Conservation (phyloP, 495 filamentous ascomycete species). For the Viridothelium virens region DNA sequence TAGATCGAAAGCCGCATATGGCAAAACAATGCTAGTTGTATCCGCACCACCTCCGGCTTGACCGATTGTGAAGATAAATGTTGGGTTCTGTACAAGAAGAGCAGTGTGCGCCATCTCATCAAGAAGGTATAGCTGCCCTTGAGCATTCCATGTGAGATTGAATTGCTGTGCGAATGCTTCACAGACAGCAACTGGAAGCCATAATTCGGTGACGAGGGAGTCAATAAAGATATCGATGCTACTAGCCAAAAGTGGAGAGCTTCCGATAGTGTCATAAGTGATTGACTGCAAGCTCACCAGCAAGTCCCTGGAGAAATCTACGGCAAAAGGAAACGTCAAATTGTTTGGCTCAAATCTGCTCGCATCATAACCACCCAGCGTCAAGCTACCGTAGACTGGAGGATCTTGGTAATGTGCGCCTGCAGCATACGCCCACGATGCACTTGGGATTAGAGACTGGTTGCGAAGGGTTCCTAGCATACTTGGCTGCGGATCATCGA, state of each 20-base stretch:
- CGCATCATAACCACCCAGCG: slow-evolving; percentile 23
- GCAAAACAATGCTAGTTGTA: slow-evolving; percentile 24
- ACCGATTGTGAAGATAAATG: slow-evolving; percentile 20
- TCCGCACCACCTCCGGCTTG: slow-evolving; percentile 25
- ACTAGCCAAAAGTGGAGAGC: slow-evolving; percentile 16
- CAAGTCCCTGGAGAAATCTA: slow-evolving; percentile 17
- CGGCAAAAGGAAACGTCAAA: slow-evolving; percentile 15
- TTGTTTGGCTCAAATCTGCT: slow-evolving; percentile 10
- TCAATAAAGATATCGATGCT: slow-evolving; percentile 20
- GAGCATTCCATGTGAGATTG: slow-evolving; percentile 51
- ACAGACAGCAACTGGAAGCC: slow-evolving; percentile 20
- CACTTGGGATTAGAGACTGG: slow-evolving; percentile 23
- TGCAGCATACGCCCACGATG: slow-evolving; percentile 33
- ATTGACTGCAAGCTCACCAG: slow-evolving; percentile 16
- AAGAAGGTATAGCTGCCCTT: slow-evolving; percentile 38
- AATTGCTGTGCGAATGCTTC: slow-evolving; percentile 47
- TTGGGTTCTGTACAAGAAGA: slow-evolving; percentile 26
- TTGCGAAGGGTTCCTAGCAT: slow-evolving; percentile 26
- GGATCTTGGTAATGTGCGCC: slow-evolving; percentile 28
- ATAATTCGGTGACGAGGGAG: slow-evolving; percentile 18
- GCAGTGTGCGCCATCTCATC: slow-evolving; percentile 28
- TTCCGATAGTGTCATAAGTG: slow-evolving; percentile 13
- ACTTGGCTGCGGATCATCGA: slow-evolving; percentile 27
- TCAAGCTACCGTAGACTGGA: slow-evolving; percentile 19
- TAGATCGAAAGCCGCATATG: slow-evolving; percentile 31